Evolutionary conservation across 192 early-diverging fungal genomes (phyloP).

Genomic region (Fimicolochytrium jonesii): DNA sequence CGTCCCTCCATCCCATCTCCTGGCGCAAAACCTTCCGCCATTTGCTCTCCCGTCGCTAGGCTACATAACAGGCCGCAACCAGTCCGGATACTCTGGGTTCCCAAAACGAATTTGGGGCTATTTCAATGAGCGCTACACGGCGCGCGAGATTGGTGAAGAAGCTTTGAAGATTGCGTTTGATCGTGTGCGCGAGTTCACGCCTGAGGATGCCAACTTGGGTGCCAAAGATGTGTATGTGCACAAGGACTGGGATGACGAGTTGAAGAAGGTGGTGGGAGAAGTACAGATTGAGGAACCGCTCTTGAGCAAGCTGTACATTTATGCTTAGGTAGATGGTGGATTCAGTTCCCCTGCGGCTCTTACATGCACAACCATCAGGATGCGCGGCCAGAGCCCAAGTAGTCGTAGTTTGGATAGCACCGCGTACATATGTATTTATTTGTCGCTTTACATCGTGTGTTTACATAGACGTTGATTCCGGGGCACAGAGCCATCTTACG

Average conservation of each 20-base stretch:
- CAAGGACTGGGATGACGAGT: conserved; percentile 9
- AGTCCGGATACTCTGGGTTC: conserved; percentile 28
- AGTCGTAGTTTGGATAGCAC: no score
- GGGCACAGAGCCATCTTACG: no score
- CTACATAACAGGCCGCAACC: conserved; percentile 28
- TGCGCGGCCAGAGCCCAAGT: no score
- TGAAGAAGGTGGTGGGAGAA: conserved; percentile 1
- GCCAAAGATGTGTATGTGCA: conserved; percentile 12
- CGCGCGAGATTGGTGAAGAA: conserved; percentile 23
- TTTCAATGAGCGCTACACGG: conserved; percentile 31
- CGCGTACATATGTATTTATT: no score
- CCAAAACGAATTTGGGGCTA: conserved; percentile 32
- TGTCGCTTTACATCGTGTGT: no score
- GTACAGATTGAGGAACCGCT: background rate
- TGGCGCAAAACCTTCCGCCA: conserved; percentile 1
- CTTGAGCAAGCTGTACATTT: conserved; percentile 6
- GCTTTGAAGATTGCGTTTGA: conserved; percentile 27
- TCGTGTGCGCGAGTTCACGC: conserved; percentile 9
- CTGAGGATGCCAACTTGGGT: conserved; percentile 1
- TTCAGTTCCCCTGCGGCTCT: no score
- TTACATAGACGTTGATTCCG: no score
- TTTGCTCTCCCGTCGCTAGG: conserved; percentile 32
- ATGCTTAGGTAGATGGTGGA: no score
- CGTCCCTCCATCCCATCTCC: background rate
- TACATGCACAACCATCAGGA: no score